A percentile compares a stretch with the other conserved stretches of the same genome.
phyloP scores from a whole-genome alignment of 306 rosid species.

The Trifolium dubium region DNA sequence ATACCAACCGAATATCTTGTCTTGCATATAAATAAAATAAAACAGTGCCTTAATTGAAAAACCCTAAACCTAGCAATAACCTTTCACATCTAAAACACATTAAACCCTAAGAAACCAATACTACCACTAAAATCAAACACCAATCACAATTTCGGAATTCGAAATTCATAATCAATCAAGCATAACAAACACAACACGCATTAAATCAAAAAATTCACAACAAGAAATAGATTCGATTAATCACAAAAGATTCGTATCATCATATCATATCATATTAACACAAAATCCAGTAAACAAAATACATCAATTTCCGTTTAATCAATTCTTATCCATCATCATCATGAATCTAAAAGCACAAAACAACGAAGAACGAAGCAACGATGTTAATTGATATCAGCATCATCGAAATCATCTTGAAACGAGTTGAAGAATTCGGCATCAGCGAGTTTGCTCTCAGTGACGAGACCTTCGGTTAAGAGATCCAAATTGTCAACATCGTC shows the following conservation, averaged over 20 bases:
- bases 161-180: background rate
- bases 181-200: too few relatives aligned
- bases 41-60: too few relatives aligned
- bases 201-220: background rate
- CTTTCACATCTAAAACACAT: too few relatives aligned
- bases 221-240: background rate
- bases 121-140: background rate
- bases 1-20: too few relatives aligned
- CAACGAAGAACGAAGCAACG: too few relatives aligned
- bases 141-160: background rate
- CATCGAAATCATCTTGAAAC: constrained; percentile 84
- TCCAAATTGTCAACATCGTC: constrained; percentile 82
- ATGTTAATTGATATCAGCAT: constrained; percentile 67
- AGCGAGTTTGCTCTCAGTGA: constrained; percentile 72
- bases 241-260: background rate
- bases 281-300: constrained; percentile 5
- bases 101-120: background rate
- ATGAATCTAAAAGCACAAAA: background rate
- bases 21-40: too few relatives aligned
- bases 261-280: constrained; percentile 17
- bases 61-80: too few relatives aligned
- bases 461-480: constrained; percentile 62
- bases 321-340: background rate
- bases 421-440: constrained; percentile 82
- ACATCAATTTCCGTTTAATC: background rate